Conservation (phyloP, 1,284 basidiomycete genomes). For the Quambalaria eucalypti region DNA sequence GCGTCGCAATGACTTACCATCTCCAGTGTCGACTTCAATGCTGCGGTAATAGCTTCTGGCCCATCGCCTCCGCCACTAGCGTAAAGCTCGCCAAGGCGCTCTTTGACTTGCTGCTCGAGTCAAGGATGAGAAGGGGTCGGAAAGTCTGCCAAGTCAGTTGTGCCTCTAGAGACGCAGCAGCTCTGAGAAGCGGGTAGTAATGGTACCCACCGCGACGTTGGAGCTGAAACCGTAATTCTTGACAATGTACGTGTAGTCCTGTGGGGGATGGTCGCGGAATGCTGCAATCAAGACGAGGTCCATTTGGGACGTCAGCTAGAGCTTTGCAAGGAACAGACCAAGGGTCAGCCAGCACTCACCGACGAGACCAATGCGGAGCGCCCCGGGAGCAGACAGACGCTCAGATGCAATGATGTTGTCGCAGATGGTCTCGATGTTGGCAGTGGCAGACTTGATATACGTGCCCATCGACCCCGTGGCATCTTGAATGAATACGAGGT, state of each 20-base stretch:
- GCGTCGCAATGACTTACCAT: constrained; percentile 18
- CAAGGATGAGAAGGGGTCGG: too few relatives aligned
- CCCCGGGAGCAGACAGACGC: constrained; percentile 71
- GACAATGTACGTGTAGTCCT: constrained; percentile 57
- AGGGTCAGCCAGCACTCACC: too few relatives aligned
- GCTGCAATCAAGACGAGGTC: too few relatives aligned
- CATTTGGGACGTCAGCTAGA: too few relatives aligned
- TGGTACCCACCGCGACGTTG: not conserved
- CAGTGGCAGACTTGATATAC: constrained; percentile 59
- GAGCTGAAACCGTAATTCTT: constrained; percentile 52
- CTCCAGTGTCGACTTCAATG: constrained; percentile 61
- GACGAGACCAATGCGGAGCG: constrained; percentile 56
- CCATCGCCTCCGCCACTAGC: constrained; percentile 92
- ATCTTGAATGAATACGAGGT: constrained; percentile 29
- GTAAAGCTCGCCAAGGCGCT: constrained; percentile 71
- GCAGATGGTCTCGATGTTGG: constrained; percentile 95
- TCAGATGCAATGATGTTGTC: constrained; percentile 91
- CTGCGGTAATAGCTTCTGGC: constrained; percentile 93
- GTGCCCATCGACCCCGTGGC: constrained; percentile 46
- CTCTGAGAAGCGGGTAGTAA: too few relatives aligned
- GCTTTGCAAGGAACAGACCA: too few relatives aligned
- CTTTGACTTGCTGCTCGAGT: constrained; percentile 81
- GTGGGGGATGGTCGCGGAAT: constrained; percentile 53
- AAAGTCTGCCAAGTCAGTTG: too few relatives aligned
- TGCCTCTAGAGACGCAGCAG: too few relatives aligned